Conservation (phyloP, 1,284 basidiomycete species). For the Puccinia sorghi region DNA sequence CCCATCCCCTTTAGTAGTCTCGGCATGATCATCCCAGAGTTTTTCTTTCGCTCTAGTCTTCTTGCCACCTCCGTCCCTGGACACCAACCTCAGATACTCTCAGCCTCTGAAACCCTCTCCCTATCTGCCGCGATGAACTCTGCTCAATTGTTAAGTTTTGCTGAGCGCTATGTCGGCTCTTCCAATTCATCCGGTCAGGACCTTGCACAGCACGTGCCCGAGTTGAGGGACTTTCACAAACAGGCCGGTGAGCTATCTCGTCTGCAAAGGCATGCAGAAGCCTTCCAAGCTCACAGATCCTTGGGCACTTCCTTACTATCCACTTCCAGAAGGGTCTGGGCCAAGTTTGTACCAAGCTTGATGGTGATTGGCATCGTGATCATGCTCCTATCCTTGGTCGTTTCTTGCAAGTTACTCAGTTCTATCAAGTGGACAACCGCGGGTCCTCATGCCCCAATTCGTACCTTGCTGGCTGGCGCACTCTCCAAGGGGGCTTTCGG, state of each 20-base stretch:
- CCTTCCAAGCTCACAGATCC: constrained; percentile 20
- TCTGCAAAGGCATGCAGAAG: constrained; percentile 1
- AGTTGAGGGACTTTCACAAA: constrained; percentile 54
- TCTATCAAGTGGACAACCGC: constrained; percentile 13
- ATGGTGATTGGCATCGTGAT: constrained; percentile 68
- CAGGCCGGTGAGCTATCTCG: constrained; percentile 54
- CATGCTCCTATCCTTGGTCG: constrained; percentile 58
- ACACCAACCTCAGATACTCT: constrained; percentile 46
- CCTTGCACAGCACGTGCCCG: constrained; percentile 60
- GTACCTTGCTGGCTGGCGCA: not conserved
- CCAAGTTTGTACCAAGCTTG: constrained; percentile 79
- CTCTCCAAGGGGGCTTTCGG: not conserved
- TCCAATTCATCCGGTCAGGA: constrained; percentile 70
- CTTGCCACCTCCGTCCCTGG: constrained; percentile 6
- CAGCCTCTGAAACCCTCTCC: constrained; percentile 60
- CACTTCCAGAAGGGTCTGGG: constrained; percentile 78
- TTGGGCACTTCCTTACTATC: constrained; percentile 36
- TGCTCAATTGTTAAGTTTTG: constrained; percentile 74
- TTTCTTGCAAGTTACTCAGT: constrained; percentile 9
- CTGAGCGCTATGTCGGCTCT: constrained; percentile 69
- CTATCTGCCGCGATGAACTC: constrained; percentile 73
- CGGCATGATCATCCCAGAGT: constrained; percentile 84
- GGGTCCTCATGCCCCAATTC: constrained; percentile 10
- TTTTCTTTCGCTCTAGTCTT: constrained; percentile 65
- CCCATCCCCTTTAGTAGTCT: constrained; percentile 96